Evolutionary conservation across 176 grass and related monocot genomes (phyloP).

Genomic region (Cocos nucifera): DNA sequence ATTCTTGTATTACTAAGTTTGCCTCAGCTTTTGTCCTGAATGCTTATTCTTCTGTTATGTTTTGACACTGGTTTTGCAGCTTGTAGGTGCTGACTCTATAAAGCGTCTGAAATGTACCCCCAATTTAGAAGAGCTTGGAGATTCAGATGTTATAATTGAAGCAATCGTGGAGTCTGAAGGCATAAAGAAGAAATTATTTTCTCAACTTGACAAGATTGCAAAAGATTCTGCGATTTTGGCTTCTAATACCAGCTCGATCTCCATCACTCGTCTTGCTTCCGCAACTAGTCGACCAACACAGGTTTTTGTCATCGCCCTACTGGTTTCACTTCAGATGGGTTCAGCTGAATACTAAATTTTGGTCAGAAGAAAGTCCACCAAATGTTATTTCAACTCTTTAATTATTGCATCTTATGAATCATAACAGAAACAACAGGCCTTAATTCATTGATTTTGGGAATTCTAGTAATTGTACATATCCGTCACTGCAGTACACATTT

Average conservation of each 20-base stretch:
- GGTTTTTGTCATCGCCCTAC: conserved; percentile 23
- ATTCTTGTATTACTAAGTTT: too few species aligned
- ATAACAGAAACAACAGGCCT: too few species aligned
- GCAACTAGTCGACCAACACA: conserved; percentile 61
- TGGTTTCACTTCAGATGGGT: too few species aligned
- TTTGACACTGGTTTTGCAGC: conserved; percentile 18
- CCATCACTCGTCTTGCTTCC: conserved; percentile 73
- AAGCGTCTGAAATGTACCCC: conserved; percentile 60
- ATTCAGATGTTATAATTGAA: conserved; percentile 70
- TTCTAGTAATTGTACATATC: too few species aligned
- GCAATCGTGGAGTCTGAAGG: conserved; percentile 83
- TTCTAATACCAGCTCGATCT: conserved; percentile 97
- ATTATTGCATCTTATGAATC: too few species aligned
- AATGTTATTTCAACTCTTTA: too few species aligned
- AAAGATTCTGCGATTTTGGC: conserved; percentile 83
- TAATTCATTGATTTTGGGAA: too few species aligned
- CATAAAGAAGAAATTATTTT: conserved; percentile 81
- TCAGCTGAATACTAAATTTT: too few species aligned
- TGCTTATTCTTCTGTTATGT: neutral
- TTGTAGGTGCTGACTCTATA: conserved; percentile 41
- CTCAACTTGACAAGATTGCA: conserved; percentile 59
- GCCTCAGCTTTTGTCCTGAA: too few species aligned
- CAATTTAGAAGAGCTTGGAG: conserved; percentile 41
- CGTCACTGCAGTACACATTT: too few species aligned
- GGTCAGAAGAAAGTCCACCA: too few species aligned